A percentile compares a stretch with the other conserved stretches of the same genome.
These are phyloP conservation scores for Calycina herbarum DNA, from an alignment of 2,329 filamentous ascomycete species.

Conservation along the genomic window DNA sequence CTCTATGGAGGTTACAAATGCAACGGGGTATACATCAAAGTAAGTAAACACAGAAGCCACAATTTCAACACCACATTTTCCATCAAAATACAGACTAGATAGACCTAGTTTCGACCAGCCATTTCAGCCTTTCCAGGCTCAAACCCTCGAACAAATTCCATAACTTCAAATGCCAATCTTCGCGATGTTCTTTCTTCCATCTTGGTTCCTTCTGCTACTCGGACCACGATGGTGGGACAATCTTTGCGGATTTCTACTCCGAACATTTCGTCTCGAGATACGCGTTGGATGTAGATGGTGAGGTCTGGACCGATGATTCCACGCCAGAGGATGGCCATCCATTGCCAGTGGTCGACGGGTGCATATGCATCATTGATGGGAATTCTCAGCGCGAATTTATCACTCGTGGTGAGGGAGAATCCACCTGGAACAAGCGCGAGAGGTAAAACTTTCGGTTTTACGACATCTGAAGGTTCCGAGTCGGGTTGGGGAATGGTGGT, in stretches of 20 bases:
- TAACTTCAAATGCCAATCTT: slow-evolving; percentile 81
- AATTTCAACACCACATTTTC: background rate
- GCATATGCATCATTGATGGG: slow-evolving; percentile 77
- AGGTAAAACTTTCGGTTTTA: slow-evolving; percentile 49
- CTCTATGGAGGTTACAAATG: background rate
- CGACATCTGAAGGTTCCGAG: slow-evolving; percentile 17
- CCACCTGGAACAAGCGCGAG: slow-evolving; percentile 75
- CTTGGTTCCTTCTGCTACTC: slow-evolving; percentile 43
- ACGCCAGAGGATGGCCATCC: slow-evolving; percentile 93
- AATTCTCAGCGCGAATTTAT: slow-evolving; percentile 71
- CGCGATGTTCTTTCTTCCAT: slow-evolving; percentile 71
- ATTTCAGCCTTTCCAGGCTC: slow-evolving; percentile 24
- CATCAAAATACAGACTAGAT: background rate
- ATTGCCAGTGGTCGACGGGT: slow-evolving; percentile 92
- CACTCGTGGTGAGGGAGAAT: slow-evolving; percentile 77
- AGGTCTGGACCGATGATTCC: slow-evolving; percentile 81
- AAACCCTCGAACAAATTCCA: slow-evolving; percentile 66
- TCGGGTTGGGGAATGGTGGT: slow-evolving; percentile 37
- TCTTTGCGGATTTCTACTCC: slow-evolving; percentile 58
- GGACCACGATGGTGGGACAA: slow-evolving; percentile 55
- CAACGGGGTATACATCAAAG: background rate
- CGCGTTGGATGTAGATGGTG: slow-evolving; percentile 63
- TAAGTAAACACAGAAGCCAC: background rate
- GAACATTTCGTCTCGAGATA: slow-evolving; percentile 41
- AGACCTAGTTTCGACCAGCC: background rate